Base-by-base conservation (phyloP, 176 grass and related monocot species). In the Urochloa ruziziensis region DNA sequence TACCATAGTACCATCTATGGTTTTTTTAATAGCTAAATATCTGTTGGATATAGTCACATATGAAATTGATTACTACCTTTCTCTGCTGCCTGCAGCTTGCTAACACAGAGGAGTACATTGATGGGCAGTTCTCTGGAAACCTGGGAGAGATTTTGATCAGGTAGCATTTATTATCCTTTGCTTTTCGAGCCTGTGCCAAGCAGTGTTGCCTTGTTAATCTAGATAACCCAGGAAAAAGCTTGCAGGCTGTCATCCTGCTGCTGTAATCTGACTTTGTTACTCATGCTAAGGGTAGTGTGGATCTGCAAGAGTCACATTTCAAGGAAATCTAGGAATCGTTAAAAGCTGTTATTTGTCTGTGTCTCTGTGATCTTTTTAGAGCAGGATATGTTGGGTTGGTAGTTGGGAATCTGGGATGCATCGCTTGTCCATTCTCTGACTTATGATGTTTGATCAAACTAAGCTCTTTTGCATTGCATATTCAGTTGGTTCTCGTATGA, bases 91-190 rank as follows among this genome's bases (percentile, higher is more conserved):
- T 86, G 75, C 61, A 99, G 89, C 89, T 96, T 86, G 96, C 96
- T 70, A 92, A 98, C 49, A 92, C 89, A 14, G 89, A 98, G 77
- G 96, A 98, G 71, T 95, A 93, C 35, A 95, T 95, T 73, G 93
- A 98, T 57, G 96, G 91, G 0, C 86, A 98, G 39, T 98, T 95
- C 61, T 90, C 91, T 70, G 93, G 93, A 80, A 95, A 98, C 51
- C 77, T 91, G 14, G 96, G 93, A 74, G 93, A 98, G 84, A 93
- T 95, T 88, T 77, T 95, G 73, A 95, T 95, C 79, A 93, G 93
- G 89, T 98, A 85, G 40, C 33, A 15, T 39, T 52, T 17, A 54
- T 60, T 53, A 62, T 24, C 36, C 25, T 28, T 61, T 16, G 14
- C 15, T 36, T n/a, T 36, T n/a, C 18, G 47, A 51, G 29, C 49